Conservation (phyloP, 202 grass and related monocot species). For the Musa balbisiana region DNA sequence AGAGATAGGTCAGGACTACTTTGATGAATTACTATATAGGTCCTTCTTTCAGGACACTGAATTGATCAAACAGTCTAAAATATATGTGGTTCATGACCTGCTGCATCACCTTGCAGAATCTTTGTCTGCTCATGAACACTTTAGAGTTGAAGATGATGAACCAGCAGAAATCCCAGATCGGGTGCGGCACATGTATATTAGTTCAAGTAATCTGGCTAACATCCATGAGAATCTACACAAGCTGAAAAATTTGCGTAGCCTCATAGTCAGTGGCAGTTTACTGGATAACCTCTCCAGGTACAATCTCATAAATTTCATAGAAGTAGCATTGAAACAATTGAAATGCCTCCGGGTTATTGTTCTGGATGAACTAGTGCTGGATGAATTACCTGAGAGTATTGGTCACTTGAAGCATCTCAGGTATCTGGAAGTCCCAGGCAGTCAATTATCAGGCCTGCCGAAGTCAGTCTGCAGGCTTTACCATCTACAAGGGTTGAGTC, state of each 20-base stretch:
- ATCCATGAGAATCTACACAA: background rate
- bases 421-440: background rate
- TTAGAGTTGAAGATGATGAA: background rate
- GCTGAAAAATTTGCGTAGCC: background rate
- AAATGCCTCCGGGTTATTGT: background rate
- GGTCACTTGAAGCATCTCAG: background rate
- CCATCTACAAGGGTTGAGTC: background rate
- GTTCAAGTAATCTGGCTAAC: background rate
- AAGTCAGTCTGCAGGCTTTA: conserved; percentile 8
- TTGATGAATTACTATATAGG: conserved; percentile 31
- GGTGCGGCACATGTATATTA: background rate
- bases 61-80: conserved; percentile 9
- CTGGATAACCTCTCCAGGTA: background rate
- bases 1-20: conserved; percentile 28
- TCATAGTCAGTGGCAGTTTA: background rate
- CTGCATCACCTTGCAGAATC: conserved; percentile 35
- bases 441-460: background rate
- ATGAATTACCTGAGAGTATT: conserved; percentile 18
- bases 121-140: conserved; percentile 20
- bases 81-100: conserved; percentile 34
- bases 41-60: conserved; percentile 45
- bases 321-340: background rate
- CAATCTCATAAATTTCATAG: background rate
- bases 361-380: background rate
- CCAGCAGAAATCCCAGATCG: background rate